A percentile compares a stretch with the other conserved stretches of the same genome.
Conservation (phyloP, 2,329 filamentous ascomycete genomes). For the Fusarium sp. region DNA sequence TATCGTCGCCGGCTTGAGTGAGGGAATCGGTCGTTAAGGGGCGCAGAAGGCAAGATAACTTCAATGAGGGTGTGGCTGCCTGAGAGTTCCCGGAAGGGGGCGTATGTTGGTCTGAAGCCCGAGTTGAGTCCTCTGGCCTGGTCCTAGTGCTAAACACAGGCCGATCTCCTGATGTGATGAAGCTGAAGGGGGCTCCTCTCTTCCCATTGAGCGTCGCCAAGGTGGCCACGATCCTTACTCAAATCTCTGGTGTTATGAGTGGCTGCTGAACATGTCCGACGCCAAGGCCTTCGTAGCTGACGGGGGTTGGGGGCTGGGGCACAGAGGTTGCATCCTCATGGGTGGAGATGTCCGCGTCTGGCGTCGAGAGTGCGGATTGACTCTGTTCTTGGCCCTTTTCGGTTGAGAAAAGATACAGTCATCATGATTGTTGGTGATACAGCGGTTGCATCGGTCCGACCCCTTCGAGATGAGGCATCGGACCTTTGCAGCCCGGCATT, state of each 20-base stretch:
- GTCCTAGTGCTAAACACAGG: neutral
- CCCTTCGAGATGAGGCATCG: neutral
- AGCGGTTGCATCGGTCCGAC: neutral
- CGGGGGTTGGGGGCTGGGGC: neutral
- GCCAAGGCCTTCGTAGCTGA: neutral
- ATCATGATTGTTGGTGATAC: neutral
- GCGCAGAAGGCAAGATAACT: constrained; percentile 20
- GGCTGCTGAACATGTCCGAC: neutral
- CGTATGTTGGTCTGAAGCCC: neutral
- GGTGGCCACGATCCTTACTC: neutral
- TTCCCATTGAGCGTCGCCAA: neutral
- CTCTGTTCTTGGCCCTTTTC: neutral
- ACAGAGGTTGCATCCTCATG: neutral
- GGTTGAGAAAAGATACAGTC: neutral
- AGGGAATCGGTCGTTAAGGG: neutral
- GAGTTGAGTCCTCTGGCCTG: neutral
- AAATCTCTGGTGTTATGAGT: neutral
- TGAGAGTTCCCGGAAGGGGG: neutral
- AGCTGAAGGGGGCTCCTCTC: neutral
- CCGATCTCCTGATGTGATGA: neutral
- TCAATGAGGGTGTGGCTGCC: constrained; percentile 6
- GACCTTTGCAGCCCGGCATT: neutral
- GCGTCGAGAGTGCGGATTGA: neutral
- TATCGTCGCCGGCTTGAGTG: neutral
- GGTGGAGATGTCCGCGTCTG: neutral